Percentiles rank a stretch among this genome's conserved stretches.
Evolutionary conservation across 139 green algal species (phyloP).

Genomic region (Coelastrella sp.): DNA sequence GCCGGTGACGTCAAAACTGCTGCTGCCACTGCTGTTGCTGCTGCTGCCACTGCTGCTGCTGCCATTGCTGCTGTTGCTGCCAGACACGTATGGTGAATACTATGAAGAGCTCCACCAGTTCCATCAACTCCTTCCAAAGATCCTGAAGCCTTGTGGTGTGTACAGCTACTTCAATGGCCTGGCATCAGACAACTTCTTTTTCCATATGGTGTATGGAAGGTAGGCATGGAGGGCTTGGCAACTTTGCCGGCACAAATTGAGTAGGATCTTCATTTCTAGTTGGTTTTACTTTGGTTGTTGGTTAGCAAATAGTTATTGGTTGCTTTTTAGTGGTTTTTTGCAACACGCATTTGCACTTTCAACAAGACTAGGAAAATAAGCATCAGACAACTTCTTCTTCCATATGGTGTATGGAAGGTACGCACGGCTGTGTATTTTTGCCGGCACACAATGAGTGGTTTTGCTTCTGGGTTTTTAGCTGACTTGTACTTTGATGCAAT

Average conservation of each 20-base stretch:
- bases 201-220: conserved; percentile 89
- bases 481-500: no score
- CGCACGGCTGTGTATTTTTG: neutral
- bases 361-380: neutral
- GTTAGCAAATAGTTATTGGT: no score
- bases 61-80: neutral
- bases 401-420: conserved; percentile 85
- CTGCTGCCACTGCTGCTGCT: conserved; percentile 12
- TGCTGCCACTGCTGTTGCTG: neutral
- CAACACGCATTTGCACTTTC: no score
- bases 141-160: conserved; percentile 79
- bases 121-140: conserved; percentile 74
- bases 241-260: no score
- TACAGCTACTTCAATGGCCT: conserved; percentile 98
- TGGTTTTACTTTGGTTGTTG: no score
- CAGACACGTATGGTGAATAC: conserved; percentile 11
- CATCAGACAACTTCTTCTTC: conserved; percentile 92
- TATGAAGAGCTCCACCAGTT: conserved; percentile 79
- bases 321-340: no score
- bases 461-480: no score
- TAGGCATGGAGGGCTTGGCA: neutral
- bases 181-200: conserved; percentile 88
- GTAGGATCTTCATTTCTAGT: no score
- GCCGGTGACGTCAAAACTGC: neutral
- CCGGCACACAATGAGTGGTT: no score